Evolutionary conservation across 441 rosid species (phyloP).

Genomic region (Erodium texanum): DNA sequence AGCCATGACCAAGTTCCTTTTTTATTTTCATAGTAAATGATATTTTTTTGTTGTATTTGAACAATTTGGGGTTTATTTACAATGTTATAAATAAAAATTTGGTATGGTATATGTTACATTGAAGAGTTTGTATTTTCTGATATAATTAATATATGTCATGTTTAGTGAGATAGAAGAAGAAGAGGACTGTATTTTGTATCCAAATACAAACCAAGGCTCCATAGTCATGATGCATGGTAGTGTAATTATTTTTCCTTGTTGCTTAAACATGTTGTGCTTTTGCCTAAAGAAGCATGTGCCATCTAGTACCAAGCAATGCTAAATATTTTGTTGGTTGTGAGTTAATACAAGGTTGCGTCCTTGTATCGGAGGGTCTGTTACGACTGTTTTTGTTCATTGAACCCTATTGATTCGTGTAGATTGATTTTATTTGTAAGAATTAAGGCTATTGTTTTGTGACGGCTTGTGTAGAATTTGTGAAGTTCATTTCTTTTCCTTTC

Average conservation of each 20-base stretch:
- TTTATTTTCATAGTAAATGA: too few species aligned
- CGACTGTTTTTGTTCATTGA: not conserved
- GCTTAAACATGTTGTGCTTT: not conserved
- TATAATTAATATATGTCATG: too few species aligned
- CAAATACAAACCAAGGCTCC: too few species aligned
- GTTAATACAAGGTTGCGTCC: not conserved
- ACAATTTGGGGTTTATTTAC: too few species aligned
- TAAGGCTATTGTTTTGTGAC: not conserved
- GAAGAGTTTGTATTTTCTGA: too few species aligned
- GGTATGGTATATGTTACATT: too few species aligned
- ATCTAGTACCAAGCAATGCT: not conserved
- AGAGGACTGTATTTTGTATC: too few species aligned
- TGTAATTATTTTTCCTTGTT: not conserved
- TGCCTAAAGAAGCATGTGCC: not conserved
- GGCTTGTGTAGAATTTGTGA: not conserved
- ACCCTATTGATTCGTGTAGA: not conserved
- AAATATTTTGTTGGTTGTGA: not conserved
- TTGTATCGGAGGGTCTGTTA: not conserved
- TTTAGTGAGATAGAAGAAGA: too few species aligned
- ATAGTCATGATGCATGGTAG: too few species aligned
- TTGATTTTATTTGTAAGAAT: not conserved
- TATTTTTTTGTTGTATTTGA: too few species aligned
- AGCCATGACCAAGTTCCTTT: not conserved
- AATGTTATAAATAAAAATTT: too few species aligned
- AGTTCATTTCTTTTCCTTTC: slow-evolving; percentile 9